Evolutionary conservation across 345 rosid genomes (phyloP), one percentile per base, ranked within the genome.

Genomic region (Hypericum perforatum): DNA sequence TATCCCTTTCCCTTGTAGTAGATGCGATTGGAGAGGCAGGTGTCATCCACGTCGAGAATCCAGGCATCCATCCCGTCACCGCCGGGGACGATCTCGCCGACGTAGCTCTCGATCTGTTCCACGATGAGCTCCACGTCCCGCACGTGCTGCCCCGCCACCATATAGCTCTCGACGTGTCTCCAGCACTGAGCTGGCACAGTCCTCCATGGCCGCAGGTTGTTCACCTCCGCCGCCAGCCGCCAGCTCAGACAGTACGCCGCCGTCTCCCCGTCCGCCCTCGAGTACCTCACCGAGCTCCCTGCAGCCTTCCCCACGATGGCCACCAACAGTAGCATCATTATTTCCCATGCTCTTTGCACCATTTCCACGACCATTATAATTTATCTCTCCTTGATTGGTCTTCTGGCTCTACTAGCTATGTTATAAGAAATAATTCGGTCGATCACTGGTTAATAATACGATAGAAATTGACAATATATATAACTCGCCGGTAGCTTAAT

Each of bases 11-110:
- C 74, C 47, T 68, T 64, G 72, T 92, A 92, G 71, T 81, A 88
- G 41, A 76, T 56, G 60, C 78, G 47, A 52, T 92, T 92, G 14
- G 96, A 85, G 60, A 92, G 43, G 82, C 95, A 85, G 7, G 98
- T 92, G 59, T 92, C 98, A 49, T 92, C 96, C 40, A 92, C 71
- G 38, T 92, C 98, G 5, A 92, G 71, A 63, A 92, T 65, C 95
- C 96, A 92, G 37, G 96, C 95, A 43, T 92, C 95, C 82, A 73
- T 16, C 43, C 85, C 85, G 58, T 85, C 94, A 2, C 22, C 57
- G 8, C 72, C 64, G 11, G 74, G 22, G 6, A 13, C 50, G 12
- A 83, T 60, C 38, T 55, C 71, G 10, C 48, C 36, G 7, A 68
- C 79, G 46, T 88, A 85, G 44, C 68, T 60, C 39, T 44, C 8